Evolutionary conservation across 2,329 filamentous ascomycete species (phyloP), one percentile per base, ranked within the genome.

Genomic region (Chaetomium olivaceum): DNA sequence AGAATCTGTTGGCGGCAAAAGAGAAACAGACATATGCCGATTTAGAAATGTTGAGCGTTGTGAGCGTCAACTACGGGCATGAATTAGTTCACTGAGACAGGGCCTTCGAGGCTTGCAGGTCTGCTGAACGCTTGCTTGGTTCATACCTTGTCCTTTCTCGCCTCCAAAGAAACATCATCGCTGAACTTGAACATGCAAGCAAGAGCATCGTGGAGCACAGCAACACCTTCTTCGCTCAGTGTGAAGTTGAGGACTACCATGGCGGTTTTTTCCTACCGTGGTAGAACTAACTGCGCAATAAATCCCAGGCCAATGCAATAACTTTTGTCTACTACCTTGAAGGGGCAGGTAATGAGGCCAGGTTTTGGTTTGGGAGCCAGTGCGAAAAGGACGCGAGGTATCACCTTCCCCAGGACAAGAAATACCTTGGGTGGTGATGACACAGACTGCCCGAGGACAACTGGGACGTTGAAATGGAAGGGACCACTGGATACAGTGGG

Each of bases 101-200:
- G 6, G 16, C 8, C 23, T 25, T 12, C 29, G 5, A n/a, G n/a
- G n/a, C n/a, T n/a, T n/a, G n/a, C n/a, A n/a, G 25, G 14, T 4
- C 16, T 14, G 2, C 9, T 19, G 7, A 19, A n/a, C 16, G 60
- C 27, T 46, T n/a, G 50, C 0, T 14, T 51, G 11, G 36, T 60
- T 3, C 75, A 62, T 77, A 90, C 90, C 75, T 85, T 86, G 72
- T 92, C 89, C 68, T 83, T 85, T 71, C 85, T 83, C 39, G 89
- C 89, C 76, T 93, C 91, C 50, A 94, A 82, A 29, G 87, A 90
- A 23, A 94, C 90, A 55, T 89, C 86, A 71, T 94, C 91, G 75
- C 89, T 91, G 79, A 94, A 93, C 76, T 92, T 92, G 73, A 86
- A 85, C 29, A 94, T 82, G 75, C 91, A 94, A 25, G 87, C 81